phyloP scores from a whole-genome alignment of 1,284 basidiomycete species.

The Cryptococcus sp. region DNA sequence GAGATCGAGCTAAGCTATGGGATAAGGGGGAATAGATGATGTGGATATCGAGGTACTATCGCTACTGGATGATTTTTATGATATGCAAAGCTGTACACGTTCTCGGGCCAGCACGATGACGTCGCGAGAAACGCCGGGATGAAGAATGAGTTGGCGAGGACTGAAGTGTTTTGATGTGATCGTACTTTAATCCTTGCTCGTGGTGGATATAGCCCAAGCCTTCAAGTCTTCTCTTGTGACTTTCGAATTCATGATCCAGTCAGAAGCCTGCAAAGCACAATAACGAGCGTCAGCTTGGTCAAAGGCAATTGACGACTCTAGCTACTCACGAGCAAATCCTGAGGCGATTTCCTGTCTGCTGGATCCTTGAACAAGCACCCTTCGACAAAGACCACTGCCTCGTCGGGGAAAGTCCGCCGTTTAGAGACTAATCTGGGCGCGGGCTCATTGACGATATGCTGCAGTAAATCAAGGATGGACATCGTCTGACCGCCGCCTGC shows the following conservation, averaged over 20 bases:
- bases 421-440: conserved; percentile 72
- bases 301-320: background rate
- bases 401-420: conserved; percentile 59
- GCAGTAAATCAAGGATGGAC: conserved; percentile 93
- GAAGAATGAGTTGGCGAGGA: background rate
- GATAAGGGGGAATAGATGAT: too few species aligned
- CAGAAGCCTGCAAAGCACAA: conserved; percentile 28
- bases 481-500: conserved; percentile 85
- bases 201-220: conserved; percentile 31
- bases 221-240: conserved; percentile 39
- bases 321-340: conserved; percentile 67
- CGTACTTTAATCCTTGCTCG: conserved; percentile 1
- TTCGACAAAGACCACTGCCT: conserved; percentile 77
- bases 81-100: too few species aligned
- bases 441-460: conserved; percentile 97
- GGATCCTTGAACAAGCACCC: conserved; percentile 83
- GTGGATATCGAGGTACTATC: too few species aligned
- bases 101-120: too few species aligned
- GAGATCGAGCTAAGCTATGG: too few species aligned
- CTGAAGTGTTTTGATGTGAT: background rate
- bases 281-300: background rate
- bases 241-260: conserved; percentile 41
- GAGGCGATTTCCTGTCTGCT: conserved; percentile 71
- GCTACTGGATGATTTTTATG: too few species aligned
- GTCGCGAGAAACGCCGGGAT: too few species aligned